Conservation (phyloP, 805 yeast genomes). For the Zygotorulaspora sp. region DNA sequence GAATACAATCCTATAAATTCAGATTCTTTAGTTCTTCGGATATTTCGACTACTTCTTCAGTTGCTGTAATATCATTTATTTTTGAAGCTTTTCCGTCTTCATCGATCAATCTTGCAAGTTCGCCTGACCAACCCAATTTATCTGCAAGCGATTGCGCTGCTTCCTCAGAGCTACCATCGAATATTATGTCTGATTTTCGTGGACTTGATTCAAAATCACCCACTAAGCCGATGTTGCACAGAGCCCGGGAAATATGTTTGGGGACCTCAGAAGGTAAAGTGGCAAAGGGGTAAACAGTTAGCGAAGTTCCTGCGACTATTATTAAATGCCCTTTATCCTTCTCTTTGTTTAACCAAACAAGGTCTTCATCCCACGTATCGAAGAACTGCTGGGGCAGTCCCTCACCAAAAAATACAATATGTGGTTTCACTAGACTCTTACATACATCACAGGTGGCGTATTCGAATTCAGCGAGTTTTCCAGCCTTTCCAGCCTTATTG, state of each 20-base stretch:
- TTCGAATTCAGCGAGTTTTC: slow-evolving; percentile 20
- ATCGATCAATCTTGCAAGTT: slow-evolving; percentile 42
- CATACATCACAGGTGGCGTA: slow-evolving; percentile 56
- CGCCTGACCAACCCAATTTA: slow-evolving; percentile 60
- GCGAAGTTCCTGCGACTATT: slow-evolving; percentile 88
- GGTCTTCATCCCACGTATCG: slow-evolving; percentile 58
- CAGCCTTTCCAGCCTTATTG: not conserved
- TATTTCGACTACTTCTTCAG: slow-evolving; percentile 10
- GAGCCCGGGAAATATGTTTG: slow-evolving; percentile 47
- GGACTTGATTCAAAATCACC: slow-evolving; percentile 60
- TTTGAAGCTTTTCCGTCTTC: slow-evolving; percentile 12
- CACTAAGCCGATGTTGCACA: slow-evolving; percentile 71
- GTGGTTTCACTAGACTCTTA: slow-evolving; percentile 79
- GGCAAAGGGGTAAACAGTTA: slow-evolving; percentile 89
- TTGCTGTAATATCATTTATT: slow-evolving; percentile 2
- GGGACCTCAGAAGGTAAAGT: slow-evolving; percentile 65
- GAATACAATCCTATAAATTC: slow-evolving; percentile 10
- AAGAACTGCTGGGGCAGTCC: slow-evolving; percentile 69
- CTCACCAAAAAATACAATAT: slow-evolving; percentile 93
- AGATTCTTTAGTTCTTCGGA: slow-evolving; percentile 17
- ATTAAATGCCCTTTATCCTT: slow-evolving; percentile 56
- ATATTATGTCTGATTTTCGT: slow-evolving; percentile 57
- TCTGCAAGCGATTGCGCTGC: slow-evolving; percentile 51
- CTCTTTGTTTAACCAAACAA: slow-evolving; percentile 37
- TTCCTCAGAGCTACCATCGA: slow-evolving; percentile 62